Evolutionary conservation across 1,284 basidiomycete genomes (phyloP), one percentile per base, ranked within the genome.

Genomic region (Ustilago cynodontis): DNA sequence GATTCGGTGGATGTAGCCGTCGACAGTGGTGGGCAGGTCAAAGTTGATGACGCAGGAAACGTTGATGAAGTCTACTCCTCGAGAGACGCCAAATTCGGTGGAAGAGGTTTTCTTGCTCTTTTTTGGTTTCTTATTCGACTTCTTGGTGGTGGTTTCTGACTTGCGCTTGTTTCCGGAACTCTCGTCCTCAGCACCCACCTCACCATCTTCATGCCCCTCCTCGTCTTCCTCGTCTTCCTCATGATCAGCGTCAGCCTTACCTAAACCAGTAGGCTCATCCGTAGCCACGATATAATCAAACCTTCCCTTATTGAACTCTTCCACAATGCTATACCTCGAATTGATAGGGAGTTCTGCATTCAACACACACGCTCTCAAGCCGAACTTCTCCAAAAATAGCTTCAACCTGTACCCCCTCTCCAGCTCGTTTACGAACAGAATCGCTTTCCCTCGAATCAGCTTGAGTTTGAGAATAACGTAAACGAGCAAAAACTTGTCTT

Each of bases 231-330:
- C 51, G 5, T 24, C 61, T 14, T 54, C 59, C n/a, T 86, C 83
- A 16, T 65, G 56, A 24, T 35, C 49, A 13, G 60, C 65, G n/a
- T 72, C 69, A 9, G 41, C 49, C 29, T 86, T 82, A 1, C 79
- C 81, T 1, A 62, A 50, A 16, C 66, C 69, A 8, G 59, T 73
- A 11, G 71, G 90, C 87, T 98, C 97, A 85, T 99, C 97, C 2
- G 95, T 98, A 0, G 97, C 97, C 66, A 99, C 97, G 71, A 99
- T 95, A 85, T 98, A 98, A 85, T 99, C 95, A 84, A 98, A 99
- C 13, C 96, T 94, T 8, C 97, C 97, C 82, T 95, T 94, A 87
- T 99, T 98, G 86, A 99, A 99, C 87, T 98, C 96, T 83, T 99
- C 95, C 2, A 99, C 96, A 6, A 93, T 93, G 85, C 99, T 97